Conservation (phyloP, 1,284 basidiomycete genomes). For the Ganoderma sinense region DNA sequence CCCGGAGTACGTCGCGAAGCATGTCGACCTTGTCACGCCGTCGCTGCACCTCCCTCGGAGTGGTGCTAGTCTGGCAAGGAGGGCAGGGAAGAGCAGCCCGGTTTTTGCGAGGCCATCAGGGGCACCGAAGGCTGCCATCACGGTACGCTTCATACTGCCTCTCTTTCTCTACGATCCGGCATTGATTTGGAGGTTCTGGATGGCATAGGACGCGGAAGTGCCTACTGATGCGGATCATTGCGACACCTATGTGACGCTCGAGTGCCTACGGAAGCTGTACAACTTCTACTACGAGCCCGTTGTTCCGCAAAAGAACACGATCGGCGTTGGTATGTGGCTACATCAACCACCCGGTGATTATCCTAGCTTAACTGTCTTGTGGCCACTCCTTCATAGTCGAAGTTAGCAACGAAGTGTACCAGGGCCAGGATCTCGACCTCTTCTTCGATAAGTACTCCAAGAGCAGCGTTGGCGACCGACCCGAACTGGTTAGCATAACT, state of each 20-base stretch:
- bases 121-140: neutral
- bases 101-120: neutral
- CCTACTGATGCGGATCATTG: slow-evolving; percentile 39
- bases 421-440: slow-evolving; percentile 51
- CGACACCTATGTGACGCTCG: slow-evolving; percentile 53
- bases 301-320: slow-evolving; percentile 49
- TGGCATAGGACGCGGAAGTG: neutral
- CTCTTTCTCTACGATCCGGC: no score
- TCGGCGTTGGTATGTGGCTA: slow-evolving; percentile 52
- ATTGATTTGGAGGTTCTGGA: neutral
- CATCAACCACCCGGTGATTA: slow-evolving; percentile 33
- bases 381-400: slow-evolving; percentile 43
- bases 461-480: slow-evolving; percentile 45
- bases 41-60: slow-evolving; percentile 27
- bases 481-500: slow-evolving; percentile 49
- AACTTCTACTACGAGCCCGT: slow-evolving; percentile 53
- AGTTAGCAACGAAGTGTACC: slow-evolving; percentile 54
- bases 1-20: slow-evolving; percentile 28
- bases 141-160: neutral
- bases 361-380: no score
- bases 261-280: slow-evolving; percentile 60
- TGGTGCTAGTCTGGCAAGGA: neutral
- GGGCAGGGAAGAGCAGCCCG: neutral
- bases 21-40: slow-evolving; percentile 31
- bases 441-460: slow-evolving; percentile 51